Evolutionary conservation across 2,329 filamentous ascomycete species (phyloP), one percentile per base, ranked within the genome.

Genomic region (Geosmithia putterillii): DNA sequence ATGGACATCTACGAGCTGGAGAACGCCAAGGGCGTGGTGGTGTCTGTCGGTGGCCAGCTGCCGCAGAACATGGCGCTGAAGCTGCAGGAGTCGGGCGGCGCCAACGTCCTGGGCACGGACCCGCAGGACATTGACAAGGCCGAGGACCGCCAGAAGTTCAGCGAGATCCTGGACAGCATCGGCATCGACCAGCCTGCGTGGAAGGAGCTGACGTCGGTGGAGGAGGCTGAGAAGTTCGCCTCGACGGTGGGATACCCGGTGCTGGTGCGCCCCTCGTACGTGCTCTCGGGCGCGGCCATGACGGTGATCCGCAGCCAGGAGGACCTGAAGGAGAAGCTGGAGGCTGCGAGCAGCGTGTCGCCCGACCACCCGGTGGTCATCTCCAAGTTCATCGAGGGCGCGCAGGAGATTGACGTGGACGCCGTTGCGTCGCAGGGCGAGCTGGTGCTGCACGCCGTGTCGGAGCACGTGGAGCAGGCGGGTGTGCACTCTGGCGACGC

Each of bases 1-100:
- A 94, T 96, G 87, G 92, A 98, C 62, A 96, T 96, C 51, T 95
- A 95, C 61, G 92, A 96, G 63, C 76, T 96, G 15, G 92, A 96
- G 65, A 70, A 71, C 46, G 81, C 89, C 7, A 79, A 73, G 43
- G 90, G 89, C 53, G 87, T 96, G 21, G 89, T 96, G 4, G 90
- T 96, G 7, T 95, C 88, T 46, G 88, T 96, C 10, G 92, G 92
- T 57, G 92, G 92, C 38, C 92, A 98, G 66, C 76, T 96, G 47
- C 89, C 92, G 3, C 92, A 98, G 67, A 96, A 96, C 70, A 95
- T 96, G 57, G 92, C 92, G 4, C 81, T 96, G 40, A 84, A 86
- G 52, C 78, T 98, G 4, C 90, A 96, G 67, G 87, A 96, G 60
- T 81, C 79, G 42, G 92, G 92, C 43, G 83, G 85, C 46, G 90